A percentile compares a stretch with the other conserved stretches of the same genome.
Conservation (phyloP, 306 rosid genomes). For the Cucurbita pepo region DNA sequence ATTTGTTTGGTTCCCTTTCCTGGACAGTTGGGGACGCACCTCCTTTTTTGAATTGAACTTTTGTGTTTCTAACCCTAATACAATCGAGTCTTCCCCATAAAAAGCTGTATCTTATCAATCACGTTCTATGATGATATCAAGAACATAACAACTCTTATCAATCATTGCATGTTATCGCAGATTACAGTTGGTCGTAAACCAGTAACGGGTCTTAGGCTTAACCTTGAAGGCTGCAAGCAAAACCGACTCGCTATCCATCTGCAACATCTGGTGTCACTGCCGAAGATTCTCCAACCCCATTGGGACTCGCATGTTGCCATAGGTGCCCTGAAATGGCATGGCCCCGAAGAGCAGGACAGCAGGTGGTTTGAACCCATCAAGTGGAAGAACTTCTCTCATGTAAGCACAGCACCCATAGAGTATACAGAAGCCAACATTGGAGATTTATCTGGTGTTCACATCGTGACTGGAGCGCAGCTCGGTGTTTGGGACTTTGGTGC, state of each 20-base stretch:
- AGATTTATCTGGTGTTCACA: constrained; percentile 90
- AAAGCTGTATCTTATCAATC: neutral
- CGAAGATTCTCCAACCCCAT: constrained; percentile 84
- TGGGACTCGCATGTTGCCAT: constrained; percentile 90
- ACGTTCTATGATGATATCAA: neutral
- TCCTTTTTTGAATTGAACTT: neutral
- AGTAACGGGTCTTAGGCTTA: constrained; percentile 82
- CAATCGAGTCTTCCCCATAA: neutral
- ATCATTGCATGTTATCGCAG: constrained; percentile 25
- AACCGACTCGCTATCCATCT: constrained; percentile 80
- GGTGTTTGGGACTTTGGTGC: constrained; percentile 98
- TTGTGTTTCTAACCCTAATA: neutral
- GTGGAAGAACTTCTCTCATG: constrained; percentile 99
- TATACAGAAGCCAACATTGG: constrained; percentile 74
- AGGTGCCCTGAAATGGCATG: constrained; percentile 97
- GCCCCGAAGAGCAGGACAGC: constrained; percentile 99
- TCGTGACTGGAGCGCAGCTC: constrained; percentile 95
- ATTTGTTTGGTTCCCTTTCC: neutral
- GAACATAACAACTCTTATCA: neutral
- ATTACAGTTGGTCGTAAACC: constrained; percentile 98
- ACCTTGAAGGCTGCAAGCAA: constrained; percentile 76
- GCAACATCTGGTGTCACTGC: constrained; percentile 90
- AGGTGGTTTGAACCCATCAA: constrained; percentile 98
- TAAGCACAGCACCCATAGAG: constrained; percentile 96
- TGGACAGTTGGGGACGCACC: neutral